A percentile compares a stretch with the other conserved stretches of the same genome.
Conservation (phyloP, 2,329 filamentous ascomycete genomes). For the Phaeosphaeria sp. region DNA sequence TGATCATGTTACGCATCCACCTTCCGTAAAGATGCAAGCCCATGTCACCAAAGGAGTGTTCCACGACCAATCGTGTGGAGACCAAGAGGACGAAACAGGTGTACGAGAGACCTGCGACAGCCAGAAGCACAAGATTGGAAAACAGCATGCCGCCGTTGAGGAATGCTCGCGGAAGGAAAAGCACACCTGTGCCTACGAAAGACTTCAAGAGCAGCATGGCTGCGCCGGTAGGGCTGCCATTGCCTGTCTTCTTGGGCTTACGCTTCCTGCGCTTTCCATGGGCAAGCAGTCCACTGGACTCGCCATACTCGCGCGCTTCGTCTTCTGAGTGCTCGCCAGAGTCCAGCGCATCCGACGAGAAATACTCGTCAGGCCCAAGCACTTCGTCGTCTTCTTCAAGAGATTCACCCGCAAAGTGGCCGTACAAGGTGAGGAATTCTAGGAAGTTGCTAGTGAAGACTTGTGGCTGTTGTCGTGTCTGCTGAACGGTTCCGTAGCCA, state of each 20-base stretch:
- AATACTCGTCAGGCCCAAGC: conserved; percentile 87
- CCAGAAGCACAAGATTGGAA: conserved; percentile 87
- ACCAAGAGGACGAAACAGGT: conserved; percentile 97
- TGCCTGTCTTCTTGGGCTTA: conserved; percentile 79
- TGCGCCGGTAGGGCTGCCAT: conserved; percentile 79
- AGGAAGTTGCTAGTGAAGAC: conserved; percentile 88
- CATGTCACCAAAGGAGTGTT: conserved; percentile 97
- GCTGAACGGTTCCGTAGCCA: conserved; percentile 48
- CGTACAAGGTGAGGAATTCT: conserved; percentile 93
- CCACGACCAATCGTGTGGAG: conserved; percentile 80
- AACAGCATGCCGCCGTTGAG: conserved; percentile 98
- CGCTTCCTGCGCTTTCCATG: conserved; percentile 73
- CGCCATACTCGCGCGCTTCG: conserved; percentile 79
- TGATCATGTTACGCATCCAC: conserved; percentile 86
- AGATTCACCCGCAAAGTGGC: conserved; percentile 96
- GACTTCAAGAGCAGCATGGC: conserved; percentile 91
- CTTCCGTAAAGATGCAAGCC: conserved; percentile 89
- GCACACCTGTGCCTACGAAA: conserved; percentile 93
- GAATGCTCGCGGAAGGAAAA: conserved; percentile 92
- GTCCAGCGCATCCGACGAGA: conserved; percentile 77
- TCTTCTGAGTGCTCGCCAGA: conserved; percentile 58
- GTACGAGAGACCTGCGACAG: conserved; percentile 86
- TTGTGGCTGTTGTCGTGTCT: conserved; percentile 31
- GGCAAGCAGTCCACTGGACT: conserved; percentile 82
- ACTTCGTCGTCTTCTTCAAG: conserved; percentile 96